Conservation (phyloP, 768 basidiomycete genomes). For the Epithele typhae region DNA sequence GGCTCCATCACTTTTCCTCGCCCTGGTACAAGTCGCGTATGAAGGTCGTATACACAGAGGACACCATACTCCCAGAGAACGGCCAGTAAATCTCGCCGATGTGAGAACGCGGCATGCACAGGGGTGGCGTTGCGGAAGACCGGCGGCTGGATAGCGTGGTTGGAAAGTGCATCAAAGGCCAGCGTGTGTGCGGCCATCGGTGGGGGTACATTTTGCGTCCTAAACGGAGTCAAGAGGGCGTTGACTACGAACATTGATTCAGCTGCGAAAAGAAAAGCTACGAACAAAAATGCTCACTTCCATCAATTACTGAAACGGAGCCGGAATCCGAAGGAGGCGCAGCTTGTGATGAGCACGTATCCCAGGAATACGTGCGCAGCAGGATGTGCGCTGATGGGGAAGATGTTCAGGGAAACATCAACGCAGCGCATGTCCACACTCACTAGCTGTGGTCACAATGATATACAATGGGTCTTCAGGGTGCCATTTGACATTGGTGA, state of each 20-base stretch:
- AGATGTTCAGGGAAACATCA: background rate
- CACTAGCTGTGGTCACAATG: conserved; percentile 64
- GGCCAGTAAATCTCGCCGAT: conserved; percentile 52
- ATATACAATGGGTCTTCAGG: conserved; percentile 70
- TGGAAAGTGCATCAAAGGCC: conserved; percentile 18
- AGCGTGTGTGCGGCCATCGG: conserved; percentile 79
- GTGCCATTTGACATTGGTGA: conserved; percentile 82
- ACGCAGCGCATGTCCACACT: too few species aligned
- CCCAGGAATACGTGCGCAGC: conserved; percentile 69
- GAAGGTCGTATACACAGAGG: conserved; percentile 66
- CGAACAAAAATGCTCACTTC: too few species aligned
- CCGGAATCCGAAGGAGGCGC: conserved; percentile 73
- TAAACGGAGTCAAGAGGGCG: conserved; percentile 87
- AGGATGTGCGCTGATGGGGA: conserved; percentile 44
- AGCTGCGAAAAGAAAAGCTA: too few species aligned
- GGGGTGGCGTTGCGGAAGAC: conserved; percentile 58
- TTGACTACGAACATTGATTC: conserved; percentile 40
- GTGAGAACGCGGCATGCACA: conserved; percentile 61
- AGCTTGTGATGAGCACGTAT: conserved; percentile 60
- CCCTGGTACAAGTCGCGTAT: conserved; percentile 56
- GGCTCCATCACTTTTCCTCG: conserved; percentile 60
- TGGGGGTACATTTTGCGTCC: conserved; percentile 94
- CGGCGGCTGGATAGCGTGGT: conserved; percentile 10
- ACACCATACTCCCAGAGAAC: conserved; percentile 68
- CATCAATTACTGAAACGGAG: conserved; percentile 85